phyloP scores from a whole-genome alignment of 1,139 yeast genomes.

The Yamadazyma dendronema region DNA sequence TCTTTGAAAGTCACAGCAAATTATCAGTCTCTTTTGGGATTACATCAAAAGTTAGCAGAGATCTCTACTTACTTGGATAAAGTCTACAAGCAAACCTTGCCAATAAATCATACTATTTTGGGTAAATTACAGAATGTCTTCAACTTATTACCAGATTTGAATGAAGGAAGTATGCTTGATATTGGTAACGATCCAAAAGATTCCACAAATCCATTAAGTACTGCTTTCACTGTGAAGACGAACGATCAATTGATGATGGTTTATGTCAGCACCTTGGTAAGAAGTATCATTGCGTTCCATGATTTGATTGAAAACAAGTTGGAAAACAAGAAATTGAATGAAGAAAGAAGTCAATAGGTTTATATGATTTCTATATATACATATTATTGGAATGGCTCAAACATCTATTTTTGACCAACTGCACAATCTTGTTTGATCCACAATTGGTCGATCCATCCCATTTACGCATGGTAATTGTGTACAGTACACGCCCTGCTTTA shows the following conservation, averaged over 20 bases:
- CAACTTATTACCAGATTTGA: constrained; percentile 84
- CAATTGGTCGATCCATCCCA: neutral
- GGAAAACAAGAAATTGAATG: constrained; percentile 62
- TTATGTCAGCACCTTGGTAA: constrained; percentile 82
- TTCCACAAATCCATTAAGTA: constrained; percentile 52
- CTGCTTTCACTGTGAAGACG: constrained; percentile 87
- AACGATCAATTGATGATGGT: constrained; percentile 95
- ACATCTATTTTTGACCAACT: no score
- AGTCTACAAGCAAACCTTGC: constrained; percentile 69
- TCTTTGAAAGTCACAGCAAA: constrained; percentile 87
- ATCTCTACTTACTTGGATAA: constrained; percentile 78
- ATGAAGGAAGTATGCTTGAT: constrained; percentile 18
- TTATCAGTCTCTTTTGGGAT: constrained; percentile 81
- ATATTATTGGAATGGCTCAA: no score
- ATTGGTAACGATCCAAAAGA: constrained; percentile 19
- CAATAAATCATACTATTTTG: constrained; percentile 85
- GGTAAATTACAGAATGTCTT: constrained; percentile 95
- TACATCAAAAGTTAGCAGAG: constrained; percentile 76
- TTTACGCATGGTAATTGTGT: no score
- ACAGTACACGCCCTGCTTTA: no score
- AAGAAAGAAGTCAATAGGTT: constrained; percentile 23
- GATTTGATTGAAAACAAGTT: constrained; percentile 95
- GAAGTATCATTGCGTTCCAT: constrained; percentile 95
- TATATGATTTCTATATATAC: neutral
- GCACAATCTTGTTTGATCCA: no score